These are phyloP conservation scores for Usnea hakonensis DNA, from an alignment of 495 filamentous ascomycete genomes.

Conservation along the genomic window DNA sequence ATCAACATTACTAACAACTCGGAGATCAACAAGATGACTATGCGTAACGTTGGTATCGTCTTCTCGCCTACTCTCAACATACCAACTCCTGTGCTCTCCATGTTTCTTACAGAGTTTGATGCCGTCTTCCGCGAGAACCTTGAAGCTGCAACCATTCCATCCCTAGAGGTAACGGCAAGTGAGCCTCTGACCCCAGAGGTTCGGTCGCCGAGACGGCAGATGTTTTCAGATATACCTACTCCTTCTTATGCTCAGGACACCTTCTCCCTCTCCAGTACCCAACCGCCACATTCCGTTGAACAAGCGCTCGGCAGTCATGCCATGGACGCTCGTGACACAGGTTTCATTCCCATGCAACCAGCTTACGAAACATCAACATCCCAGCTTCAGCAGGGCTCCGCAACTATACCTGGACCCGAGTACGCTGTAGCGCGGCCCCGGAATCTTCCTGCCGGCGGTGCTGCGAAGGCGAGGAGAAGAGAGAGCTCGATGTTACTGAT, in stretches of 20 bases:
- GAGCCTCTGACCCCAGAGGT: conserved; percentile 48
- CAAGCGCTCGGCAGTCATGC: not conserved
- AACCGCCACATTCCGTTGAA: conserved; percentile 9
- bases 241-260: conserved; percentile 56
- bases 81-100: conserved; percentile 84
- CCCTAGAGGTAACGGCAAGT: conserved; percentile 41
- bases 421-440: conserved; percentile 35
- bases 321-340: conserved; percentile 39
- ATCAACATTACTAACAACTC: conserved; percentile 84
- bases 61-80: conserved; percentile 99
- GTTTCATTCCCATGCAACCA: conserved; percentile 55
- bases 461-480: conserved; percentile 45
- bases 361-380: conserved; percentile 42
- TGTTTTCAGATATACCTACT: conserved; percentile 63
- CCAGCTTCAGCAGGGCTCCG: conserved; percentile 8
- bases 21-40: conserved; percentile 94
- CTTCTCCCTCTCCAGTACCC: conserved; percentile 33
- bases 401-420: conserved; percentile 29
- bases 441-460: conserved; percentile 35
- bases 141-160: conserved; percentile 42
- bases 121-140: conserved; percentile 71
- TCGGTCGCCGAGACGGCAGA: conserved; percentile 57
- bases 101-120: conserved; percentile 86
- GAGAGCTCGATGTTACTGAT: conserved; percentile 55
- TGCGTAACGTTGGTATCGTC: conserved; percentile 94